Evolutionary conservation across 148 eudicot species (phyloP).

Genomic region (Diospyros kaki): DNA sequence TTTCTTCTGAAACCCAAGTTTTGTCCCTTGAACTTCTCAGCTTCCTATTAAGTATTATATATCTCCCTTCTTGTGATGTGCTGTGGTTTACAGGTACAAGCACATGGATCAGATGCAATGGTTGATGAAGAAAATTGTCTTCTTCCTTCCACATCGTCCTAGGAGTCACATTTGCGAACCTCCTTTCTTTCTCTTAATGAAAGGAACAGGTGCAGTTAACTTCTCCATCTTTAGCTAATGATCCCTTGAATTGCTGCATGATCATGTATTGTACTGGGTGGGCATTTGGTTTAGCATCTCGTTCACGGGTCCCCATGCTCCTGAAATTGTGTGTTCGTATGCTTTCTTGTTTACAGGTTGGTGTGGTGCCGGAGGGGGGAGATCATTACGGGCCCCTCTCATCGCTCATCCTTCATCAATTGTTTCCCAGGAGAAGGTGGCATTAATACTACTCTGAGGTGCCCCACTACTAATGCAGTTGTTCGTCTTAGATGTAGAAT

Average conservation of each 20-base stretch:
- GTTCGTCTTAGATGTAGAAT: conserved; percentile 39
- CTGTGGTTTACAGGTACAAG: conserved; percentile 61
- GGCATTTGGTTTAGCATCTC: neutral
- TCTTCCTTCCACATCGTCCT: conserved; percentile 94
- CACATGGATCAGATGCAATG: conserved; percentile 97
- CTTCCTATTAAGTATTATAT: neutral
- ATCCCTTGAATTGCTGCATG: neutral
- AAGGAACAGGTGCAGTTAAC: conserved; percentile 65
- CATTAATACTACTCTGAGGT: conserved; percentile 57
- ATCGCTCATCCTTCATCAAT: conserved; percentile 55
- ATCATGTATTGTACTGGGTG: neutral
- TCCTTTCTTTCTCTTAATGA: conserved; percentile 93
- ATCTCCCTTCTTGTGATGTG: neutral
- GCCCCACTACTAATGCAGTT: conserved; percentile 16
- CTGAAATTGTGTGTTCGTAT: neutral
- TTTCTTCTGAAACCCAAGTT: neutral
- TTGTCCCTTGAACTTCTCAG: neutral
- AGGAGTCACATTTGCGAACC: conserved; percentile 63
- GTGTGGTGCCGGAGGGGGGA: conserved; percentile 97
- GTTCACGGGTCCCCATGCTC: neutral
- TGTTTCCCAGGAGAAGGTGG: conserved; percentile 73
- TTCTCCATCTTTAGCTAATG: neutral
- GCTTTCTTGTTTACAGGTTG: conserved; percentile 47
- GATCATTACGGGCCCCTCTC: conserved; percentile 94
- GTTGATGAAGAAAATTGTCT: conserved; percentile 92